Base-by-base conservation (phyloP, 495 filamentous ascomycete genomes). In the Tuber indicum region DNA sequence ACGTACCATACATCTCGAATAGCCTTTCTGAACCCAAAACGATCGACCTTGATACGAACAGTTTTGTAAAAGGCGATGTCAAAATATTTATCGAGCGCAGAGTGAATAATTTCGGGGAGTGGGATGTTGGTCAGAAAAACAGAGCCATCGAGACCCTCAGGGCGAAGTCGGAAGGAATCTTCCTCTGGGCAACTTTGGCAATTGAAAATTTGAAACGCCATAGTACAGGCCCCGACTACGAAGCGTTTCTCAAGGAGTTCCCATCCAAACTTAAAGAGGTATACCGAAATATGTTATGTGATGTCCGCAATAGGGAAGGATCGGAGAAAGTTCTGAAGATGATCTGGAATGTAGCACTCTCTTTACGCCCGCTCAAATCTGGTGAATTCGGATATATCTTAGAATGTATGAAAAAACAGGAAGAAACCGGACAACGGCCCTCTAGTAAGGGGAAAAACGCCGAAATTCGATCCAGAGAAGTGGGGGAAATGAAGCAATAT, bases 91-190 rank as follows among this genome's bases (percentile, higher is more conserved):
- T 32, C n/a, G 16, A 14, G 26, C 0, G 3, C 3, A 62, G n/a
- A 0, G 26, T 62, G n/a, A 14, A 12, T 32, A 10, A 1, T 16
- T 32, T 52, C 4, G 23, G n/a, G 52, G 52, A 9, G n/a, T 62
- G 52, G 52, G 3, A 12, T 14, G 1, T 0, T 3, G n/a, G 0
- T 62, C 52, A 16, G 12, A 26, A 16, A 3, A 3, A 14, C 0
- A 14, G n/a, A 32, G 52, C 12, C 16, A 62, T 1, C 10, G n/a
- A 62, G 7, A 2, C 12, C 0, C 9, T 62, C 12, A 1, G 26
- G 3, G 14, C 0, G 3, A 62, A 16, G n/a, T 16, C 52, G 12
- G 52, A 8, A 2, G n/a, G 52, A 1, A 62, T 2, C 52, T 62
- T 62, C 52, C 52, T 62, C 12, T 62, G 52, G 52, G 52, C 52